Evolutionary conservation across 2,329 filamentous ascomycete species (phyloP), one percentile per base, ranked within the genome.

Genomic region (Claviceps paspali): DNA sequence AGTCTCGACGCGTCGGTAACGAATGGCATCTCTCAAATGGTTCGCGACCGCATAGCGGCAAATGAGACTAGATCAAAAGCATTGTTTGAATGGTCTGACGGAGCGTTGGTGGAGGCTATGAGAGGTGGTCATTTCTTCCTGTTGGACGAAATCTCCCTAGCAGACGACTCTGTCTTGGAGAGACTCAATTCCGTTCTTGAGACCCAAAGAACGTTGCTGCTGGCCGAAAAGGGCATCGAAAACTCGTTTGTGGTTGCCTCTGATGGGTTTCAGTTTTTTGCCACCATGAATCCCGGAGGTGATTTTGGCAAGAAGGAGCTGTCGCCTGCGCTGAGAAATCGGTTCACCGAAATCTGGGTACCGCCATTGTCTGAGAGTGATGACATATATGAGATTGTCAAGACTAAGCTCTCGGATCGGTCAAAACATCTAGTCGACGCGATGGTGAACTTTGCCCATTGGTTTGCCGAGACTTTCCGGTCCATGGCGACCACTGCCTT

Each of bases 261-360:
- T 9, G 67, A 80, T 29, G 83, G 81, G 0, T 99, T 96, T 57
- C 87, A 98, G 51, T 95, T 98, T 58, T 74, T 98, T 41, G 88
- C 91, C 3, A 98, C 91, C 0, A 99, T 99, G 91, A 99, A 99
- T 47, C 91, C 91, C 7, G 92, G 92, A 35, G 91, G 92, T 32
- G 91, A 99, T 53, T 98, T 96, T 55, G 91, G 91, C 45, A 99
- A 99, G 62, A 85, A 88, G 48, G 91, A 99, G 56, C 70, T 99
- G 10, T 98, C 91, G 1, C 91, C 91, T 3, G 92, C 91, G 11
- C 64, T 99, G 41, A 74, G 91, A 32, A 98, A 99, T 54, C 82
- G 91, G 42, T 94, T 99, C 55, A 99, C 91, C 0, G 91, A 99
- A 58, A 95, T 99, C 7, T 98, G 91, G 91, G 91, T 96, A 1